Evolutionary conservation across 2,329 filamentous ascomycete genomes (phyloP).

Genomic region (Ascochyta fabae): DNA sequence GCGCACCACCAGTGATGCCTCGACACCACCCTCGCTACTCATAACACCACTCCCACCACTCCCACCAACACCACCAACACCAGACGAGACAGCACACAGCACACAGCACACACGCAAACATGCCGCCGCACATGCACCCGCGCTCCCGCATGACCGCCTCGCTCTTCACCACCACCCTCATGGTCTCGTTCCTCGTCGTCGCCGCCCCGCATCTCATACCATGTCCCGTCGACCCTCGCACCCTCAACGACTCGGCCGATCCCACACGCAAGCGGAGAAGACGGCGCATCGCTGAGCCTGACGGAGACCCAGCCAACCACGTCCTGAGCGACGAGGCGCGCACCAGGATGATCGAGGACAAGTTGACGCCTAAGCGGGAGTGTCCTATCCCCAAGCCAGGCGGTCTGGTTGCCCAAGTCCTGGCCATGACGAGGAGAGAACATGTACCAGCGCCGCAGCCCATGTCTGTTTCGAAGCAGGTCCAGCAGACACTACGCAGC

Average conservation of each 20-base stretch:
- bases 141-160: conserved; percentile 92
- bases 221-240: conserved; percentile 79
- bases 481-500: conserved; percentile 14
- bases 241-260: conserved; percentile 71
- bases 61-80: not conserved
- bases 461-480: conserved; percentile 10
- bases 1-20: conserved; percentile 40
- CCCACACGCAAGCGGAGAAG: conserved; percentile 47
- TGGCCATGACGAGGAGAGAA: conserved; percentile 67
- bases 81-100: not conserved
- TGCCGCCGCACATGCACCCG: conserved; percentile 88
- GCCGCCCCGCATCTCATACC: conserved; percentile 88
- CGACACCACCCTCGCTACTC: conserved; percentile 24
- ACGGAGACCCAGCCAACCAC: conserved; percentile 30
- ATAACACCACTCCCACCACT: conserved; percentile 13
- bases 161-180: conserved; percentile 91
- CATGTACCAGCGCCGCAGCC: conserved; percentile 31
- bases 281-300: conserved; percentile 46
- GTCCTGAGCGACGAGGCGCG: conserved; percentile 30
- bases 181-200: conserved; percentile 90
- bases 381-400: conserved; percentile 93
- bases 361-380: conserved; percentile 62
- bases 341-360: conserved; percentile 27
- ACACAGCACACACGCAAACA: conserved; percentile 44
- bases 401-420: conserved; percentile 75